Percentiles rank a stretch among this genome's conserved stretches.
phyloP scores from a whole-genome alignment of 139 green algal genomes.

The Tetradesmus obliquus region DNA sequence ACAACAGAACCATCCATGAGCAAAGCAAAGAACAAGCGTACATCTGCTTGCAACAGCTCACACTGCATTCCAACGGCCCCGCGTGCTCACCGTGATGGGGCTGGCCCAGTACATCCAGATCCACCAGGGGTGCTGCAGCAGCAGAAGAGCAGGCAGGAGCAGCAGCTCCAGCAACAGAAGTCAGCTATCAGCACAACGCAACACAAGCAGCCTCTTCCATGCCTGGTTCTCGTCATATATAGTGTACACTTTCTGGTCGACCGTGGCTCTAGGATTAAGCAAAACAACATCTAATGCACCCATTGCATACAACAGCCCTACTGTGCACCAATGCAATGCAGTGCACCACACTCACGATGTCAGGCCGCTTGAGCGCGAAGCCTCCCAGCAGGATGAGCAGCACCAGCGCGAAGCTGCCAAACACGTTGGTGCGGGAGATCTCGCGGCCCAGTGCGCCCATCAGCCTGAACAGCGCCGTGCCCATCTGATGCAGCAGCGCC shows the following conservation, averaged over 20 bases:
- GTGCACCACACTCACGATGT: background rate
- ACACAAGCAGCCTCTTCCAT: too few species aligned
- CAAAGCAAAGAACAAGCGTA: too few species aligned
- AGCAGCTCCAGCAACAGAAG: background rate
- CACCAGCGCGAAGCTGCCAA: conserved; percentile 35
- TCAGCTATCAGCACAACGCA: too few species aligned
- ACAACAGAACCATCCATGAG: too few species aligned
- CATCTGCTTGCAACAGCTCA: too few species aligned
- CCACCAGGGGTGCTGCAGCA: conserved; percentile 28
- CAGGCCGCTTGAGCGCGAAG: conserved; percentile 24
- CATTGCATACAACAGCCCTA: too few species aligned
- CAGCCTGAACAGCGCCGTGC: conserved; percentile 29
- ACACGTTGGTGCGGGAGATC: conserved; percentile 24
- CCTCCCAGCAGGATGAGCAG: conserved; percentile 24
- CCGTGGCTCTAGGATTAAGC: too few species aligned
- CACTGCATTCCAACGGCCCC: background rate
- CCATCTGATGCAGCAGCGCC: conserved; percentile 24
- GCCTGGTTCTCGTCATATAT: too few species aligned
- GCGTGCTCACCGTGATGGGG: background rate
- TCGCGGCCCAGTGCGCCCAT: conserved; percentile 30
- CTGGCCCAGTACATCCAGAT: conserved; percentile 18
- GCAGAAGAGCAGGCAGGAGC: background rate
- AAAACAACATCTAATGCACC: too few species aligned
- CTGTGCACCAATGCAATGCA: too few species aligned
- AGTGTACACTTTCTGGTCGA: too few species aligned